phyloP scores from a whole-genome alignment of 2,329 filamentous ascomycete genomes.

The Pseudogymnoascus sp. region DNA sequence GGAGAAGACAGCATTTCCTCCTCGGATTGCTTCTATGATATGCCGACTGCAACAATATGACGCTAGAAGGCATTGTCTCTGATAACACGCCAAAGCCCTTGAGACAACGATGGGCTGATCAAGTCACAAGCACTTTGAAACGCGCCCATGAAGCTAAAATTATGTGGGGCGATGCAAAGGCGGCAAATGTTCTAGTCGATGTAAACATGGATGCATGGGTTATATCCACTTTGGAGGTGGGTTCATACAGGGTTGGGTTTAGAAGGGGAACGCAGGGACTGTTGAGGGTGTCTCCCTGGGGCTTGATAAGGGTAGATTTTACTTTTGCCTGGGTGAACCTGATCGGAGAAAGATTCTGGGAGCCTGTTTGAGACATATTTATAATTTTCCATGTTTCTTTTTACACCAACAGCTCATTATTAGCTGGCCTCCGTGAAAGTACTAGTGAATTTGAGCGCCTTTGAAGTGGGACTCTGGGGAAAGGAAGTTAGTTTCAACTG shows the following conservation, averaged over 20 bases:
- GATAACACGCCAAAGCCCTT: not conserved
- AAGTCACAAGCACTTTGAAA: slow-evolving; percentile 14
- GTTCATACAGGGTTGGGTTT: slow-evolving; percentile 17
- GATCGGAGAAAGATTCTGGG: not conserved
- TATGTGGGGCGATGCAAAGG: slow-evolving; percentile 21
- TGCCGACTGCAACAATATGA: not conserved
- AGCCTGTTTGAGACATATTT: too few relatives aligned
- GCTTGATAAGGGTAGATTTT: slow-evolving; percentile 12
- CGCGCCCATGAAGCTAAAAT: slow-evolving; percentile 15
- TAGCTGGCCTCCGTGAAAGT: not conserved
- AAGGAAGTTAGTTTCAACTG: not conserved
- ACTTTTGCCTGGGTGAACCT: not conserved
- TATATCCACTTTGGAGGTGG: slow-evolving; percentile 22
- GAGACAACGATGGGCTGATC: slow-evolving; percentile 11
- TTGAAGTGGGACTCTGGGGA: not conserved
- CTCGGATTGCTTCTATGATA: not conserved
- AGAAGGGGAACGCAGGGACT: slow-evolving; percentile 16
- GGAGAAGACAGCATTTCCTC: not conserved
- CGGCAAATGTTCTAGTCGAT: slow-evolving; percentile 20
- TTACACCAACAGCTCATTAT: not conserved
- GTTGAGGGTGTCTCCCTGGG: slow-evolving; percentile 20
- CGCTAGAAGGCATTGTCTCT: not conserved
- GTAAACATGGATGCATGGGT: slow-evolving; percentile 16
- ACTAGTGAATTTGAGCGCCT: not conserved
- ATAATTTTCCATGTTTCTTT: not conserved